A percentile compares a stretch with the other conserved stretches of the same genome.
Conservation (phyloP, 768 basidiomycete species). For the Chiua virens region DNA sequence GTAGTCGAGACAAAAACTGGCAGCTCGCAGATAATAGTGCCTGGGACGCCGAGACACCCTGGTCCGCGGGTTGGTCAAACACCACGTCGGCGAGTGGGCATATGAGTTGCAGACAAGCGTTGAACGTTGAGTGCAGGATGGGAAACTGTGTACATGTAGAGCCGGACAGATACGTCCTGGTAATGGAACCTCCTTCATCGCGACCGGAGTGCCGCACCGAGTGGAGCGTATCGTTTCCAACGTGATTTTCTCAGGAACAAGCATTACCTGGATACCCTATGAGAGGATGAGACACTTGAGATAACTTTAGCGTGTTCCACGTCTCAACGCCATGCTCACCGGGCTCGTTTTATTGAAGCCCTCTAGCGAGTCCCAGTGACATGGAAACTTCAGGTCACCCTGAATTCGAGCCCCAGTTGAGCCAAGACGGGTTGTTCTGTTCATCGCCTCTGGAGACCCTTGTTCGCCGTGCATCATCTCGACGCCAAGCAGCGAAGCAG, state of each 20-base stretch:
- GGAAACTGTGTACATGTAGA: neutral
- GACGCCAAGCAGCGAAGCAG: constrained; percentile 25
- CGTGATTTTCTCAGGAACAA: constrained; percentile 8
- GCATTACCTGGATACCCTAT: constrained; percentile 10
- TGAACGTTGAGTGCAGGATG: neutral
- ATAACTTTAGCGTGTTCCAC: constrained; percentile 1
- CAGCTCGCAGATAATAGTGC: constrained; percentile 69
- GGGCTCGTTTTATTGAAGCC: neutral
- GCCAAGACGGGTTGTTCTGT: constrained; percentile 32
- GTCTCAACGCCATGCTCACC: constrained; percentile 10
- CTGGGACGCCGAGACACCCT: constrained; percentile 75
- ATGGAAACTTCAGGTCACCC: constrained; percentile 16
- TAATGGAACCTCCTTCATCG: no score
- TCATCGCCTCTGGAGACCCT: constrained; percentile 62
- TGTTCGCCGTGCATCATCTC: constrained; percentile 52
- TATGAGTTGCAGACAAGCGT: constrained; percentile 37
- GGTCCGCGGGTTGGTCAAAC: constrained; percentile 72
- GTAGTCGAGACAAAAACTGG: constrained; percentile 53
- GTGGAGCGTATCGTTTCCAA: neutral
- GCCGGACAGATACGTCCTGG: neutral
- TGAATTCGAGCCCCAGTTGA: constrained; percentile 18
- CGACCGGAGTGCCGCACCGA: neutral
- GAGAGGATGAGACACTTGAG: neutral
- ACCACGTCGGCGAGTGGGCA: constrained; percentile 69
- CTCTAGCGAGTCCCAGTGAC: constrained; percentile 6